Conservation (phyloP, 2,329 filamentous ascomycete genomes). For the Xylaria arbuscula region DNA sequence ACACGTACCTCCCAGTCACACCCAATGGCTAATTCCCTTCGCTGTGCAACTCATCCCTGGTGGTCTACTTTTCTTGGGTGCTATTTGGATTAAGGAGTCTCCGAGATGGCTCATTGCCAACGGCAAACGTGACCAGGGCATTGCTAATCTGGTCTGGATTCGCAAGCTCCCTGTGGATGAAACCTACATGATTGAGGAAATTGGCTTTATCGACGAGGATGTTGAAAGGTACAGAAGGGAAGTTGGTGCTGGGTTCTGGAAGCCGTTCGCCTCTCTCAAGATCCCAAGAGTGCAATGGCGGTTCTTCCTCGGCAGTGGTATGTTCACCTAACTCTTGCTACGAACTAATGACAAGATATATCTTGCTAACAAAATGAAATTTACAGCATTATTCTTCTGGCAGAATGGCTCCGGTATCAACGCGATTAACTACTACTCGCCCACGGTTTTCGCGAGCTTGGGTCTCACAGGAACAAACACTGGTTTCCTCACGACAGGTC, state of each 20-base stretch:
- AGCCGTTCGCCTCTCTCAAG: slow-evolving; percentile 71
- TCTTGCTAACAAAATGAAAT: slow-evolving; percentile 7
- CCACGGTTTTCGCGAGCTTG: slow-evolving; percentile 72
- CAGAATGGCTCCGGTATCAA: slow-evolving; percentile 82
- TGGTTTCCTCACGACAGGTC: slow-evolving; percentile 70
- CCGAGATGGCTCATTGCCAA: slow-evolving; percentile 76
- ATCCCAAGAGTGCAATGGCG: slow-evolving; percentile 72
- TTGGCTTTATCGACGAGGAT: slow-evolving; percentile 75
- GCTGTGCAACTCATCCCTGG: slow-evolving; percentile 75
- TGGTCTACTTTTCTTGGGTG: slow-evolving; percentile 69
- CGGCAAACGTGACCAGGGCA: slow-evolving; percentile 68
- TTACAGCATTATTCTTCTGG: slow-evolving; percentile 75
- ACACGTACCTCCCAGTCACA: slow-evolving; percentile 58
- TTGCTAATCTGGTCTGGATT: slow-evolving; percentile 72
- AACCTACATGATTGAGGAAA: slow-evolving; percentile 77
- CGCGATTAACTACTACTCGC: slow-evolving; percentile 72
- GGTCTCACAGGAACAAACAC: slow-evolving; percentile 68
- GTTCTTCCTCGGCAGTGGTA: slow-evolving; percentile 74
- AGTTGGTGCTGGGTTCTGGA: slow-evolving; percentile 79
- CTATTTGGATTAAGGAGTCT: slow-evolving; percentile 71
- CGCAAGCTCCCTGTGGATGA: slow-evolving; percentile 67
- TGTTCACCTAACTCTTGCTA: not conserved
- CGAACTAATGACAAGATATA: not conserved
- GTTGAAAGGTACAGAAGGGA: slow-evolving; percentile 71
- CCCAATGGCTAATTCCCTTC: slow-evolving; percentile 74